Conservation (phyloP, 1,284 basidiomycete genomes). For the Meripilus lineatus region DNA sequence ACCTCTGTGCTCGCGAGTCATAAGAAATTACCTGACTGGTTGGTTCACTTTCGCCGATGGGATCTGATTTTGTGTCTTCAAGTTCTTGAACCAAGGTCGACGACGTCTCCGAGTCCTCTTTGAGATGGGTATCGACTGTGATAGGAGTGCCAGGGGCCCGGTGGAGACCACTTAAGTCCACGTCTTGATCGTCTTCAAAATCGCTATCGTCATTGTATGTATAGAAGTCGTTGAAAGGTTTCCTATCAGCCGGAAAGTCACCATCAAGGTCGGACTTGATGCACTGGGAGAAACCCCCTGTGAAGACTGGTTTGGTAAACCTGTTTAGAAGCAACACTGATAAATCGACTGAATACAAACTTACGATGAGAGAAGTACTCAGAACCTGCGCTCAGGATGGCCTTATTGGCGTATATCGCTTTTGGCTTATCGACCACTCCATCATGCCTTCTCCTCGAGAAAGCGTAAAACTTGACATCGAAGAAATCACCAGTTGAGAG, state of each 20-base stretch:
- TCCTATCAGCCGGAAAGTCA: constrained; percentile 8
- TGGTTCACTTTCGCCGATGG: neutral
- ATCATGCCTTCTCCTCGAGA: constrained; percentile 5
- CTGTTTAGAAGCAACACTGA: neutral
- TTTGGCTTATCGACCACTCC: constrained; percentile 9
- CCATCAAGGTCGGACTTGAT: constrained; percentile 9
- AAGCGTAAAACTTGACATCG: constrained; percentile 14
- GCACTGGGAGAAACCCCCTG: constrained; percentile 10
- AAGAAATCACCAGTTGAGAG: constrained; percentile 12
- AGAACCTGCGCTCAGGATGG: constrained; percentile 5
- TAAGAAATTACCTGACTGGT: neutral
- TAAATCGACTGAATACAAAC: neutral
- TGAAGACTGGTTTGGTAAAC: constrained; percentile 1
- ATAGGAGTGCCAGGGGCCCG: too few relatives aligned
- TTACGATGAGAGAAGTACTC: constrained; percentile 12
- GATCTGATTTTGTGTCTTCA: neutral
- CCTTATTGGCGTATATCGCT: constrained; percentile 12
- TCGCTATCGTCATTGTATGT: constrained; percentile 20
- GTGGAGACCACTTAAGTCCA: too few relatives aligned
- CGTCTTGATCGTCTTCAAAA: too few relatives aligned
- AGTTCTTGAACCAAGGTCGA: neutral
- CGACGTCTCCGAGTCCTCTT: too few relatives aligned
- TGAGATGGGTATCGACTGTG: too few relatives aligned
- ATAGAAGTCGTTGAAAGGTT: constrained; percentile 8
- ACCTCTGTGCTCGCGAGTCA: neutral